phyloP scores from a whole-genome alignment of 805 yeast species.

The Saccharomycopsis oosterbeekiorum region DNA sequence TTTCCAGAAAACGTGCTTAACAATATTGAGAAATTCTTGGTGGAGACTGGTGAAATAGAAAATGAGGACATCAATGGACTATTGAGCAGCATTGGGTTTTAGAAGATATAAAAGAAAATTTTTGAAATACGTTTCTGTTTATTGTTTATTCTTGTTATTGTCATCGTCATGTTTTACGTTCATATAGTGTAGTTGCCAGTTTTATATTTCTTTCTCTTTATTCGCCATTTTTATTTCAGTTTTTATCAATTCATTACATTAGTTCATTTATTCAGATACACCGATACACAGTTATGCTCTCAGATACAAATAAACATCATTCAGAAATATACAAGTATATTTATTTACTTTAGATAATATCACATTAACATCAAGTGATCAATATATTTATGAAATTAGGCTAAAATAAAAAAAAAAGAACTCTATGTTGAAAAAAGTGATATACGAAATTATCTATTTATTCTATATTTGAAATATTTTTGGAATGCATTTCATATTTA shows the following conservation, averaged over 20 bases:
- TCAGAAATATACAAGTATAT: neutral
- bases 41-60: constrained; percentile 33
- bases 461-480: neutral
- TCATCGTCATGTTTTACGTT: neutral
- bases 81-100: constrained; percentile 11
- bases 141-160: neutral
- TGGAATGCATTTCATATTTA: neutral
- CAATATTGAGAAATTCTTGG: constrained; percentile 61
- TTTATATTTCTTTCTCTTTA: neutral
- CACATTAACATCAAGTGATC: neutral
- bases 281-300: neutral
- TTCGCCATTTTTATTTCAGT: neutral
- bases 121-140: neutral
- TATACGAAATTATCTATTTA: too few species aligned
- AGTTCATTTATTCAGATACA: neutral
- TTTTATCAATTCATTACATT: neutral
- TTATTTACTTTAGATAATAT: neutral
- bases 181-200: neutral
- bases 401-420: neutral
- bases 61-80: constrained; percentile 11
- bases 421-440: neutral
- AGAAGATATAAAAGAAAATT: neutral
- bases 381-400: neutral
- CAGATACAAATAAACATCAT: neutral
- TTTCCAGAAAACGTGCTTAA: constrained; percentile 67